phyloP scores from a whole-genome alignment of 2,329 filamentous ascomycete genomes.

The Diplodia corticola region DNA sequence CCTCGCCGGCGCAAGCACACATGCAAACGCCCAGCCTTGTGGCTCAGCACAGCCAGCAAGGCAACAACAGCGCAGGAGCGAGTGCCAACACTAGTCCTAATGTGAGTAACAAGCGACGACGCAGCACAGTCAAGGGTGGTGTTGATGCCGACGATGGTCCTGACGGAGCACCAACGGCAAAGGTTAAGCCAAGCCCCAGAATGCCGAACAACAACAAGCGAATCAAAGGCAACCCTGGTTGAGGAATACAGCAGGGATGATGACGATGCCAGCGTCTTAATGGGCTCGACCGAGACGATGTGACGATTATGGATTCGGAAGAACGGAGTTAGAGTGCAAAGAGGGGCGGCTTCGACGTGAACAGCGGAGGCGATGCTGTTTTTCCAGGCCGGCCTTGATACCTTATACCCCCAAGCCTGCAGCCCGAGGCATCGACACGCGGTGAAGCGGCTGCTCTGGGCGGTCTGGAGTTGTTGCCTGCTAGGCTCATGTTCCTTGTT shows the following conservation, averaged over 20 bases:
- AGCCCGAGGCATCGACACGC: conserved; percentile 1
- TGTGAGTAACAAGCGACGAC: conserved; percentile 59
- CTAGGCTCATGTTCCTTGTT: conserved; percentile 14
- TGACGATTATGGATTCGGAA: conserved; percentile 16
- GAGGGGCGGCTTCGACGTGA: conserved; percentile 7
- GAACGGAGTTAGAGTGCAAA: conserved; percentile 6
- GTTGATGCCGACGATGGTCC: conserved; percentile 53
- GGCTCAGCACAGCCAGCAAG: conserved; percentile 58
- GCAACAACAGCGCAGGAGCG: conserved; percentile 53
- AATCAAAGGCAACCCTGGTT: conserved; percentile 24
- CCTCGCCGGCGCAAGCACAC: conserved; percentile 47
- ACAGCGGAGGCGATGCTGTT: conserved; percentile 11
- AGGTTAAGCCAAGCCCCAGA: conserved; percentile 54
- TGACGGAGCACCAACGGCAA: conserved; percentile 37
- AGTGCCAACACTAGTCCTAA: conserved; percentile 66
- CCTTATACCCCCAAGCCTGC: conserved; percentile 9
- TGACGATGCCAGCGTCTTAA: conserved; percentile 18
- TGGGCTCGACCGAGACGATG: conserved; percentile 17
- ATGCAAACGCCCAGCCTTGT: conserved; percentile 47
- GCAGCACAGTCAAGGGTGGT: conserved; percentile 57
- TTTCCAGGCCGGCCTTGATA: conserved; percentile 13
- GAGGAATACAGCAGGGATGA: background rate
- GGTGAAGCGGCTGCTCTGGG: background rate
- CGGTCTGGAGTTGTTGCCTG: conserved; percentile 1
- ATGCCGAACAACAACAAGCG: conserved; percentile 40